These are phyloP conservation scores for Hemerocallis citrina DNA, from an alignment of 106 monocot species.

Conservation along the genomic window DNA sequence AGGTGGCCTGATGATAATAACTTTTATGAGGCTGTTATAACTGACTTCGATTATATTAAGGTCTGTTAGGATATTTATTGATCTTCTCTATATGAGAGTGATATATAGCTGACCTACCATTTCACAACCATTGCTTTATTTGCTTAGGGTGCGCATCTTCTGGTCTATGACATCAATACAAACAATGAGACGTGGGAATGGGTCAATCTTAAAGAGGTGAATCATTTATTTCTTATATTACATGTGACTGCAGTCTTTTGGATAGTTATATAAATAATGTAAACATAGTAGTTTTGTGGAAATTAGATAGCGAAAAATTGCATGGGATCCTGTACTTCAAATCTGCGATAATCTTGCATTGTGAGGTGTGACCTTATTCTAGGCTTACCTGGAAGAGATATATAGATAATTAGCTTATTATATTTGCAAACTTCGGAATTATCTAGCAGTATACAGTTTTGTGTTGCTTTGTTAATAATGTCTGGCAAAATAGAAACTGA, in stretches of 20 bases:
- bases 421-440: no score
- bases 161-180: slow-evolving; percentile 86
- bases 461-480: no score
- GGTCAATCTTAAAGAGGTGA: slow-evolving; percentile 88
- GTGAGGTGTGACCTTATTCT: no score
- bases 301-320: no score
- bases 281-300: no score
- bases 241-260: not conserved
- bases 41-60: slow-evolving; percentile 65
- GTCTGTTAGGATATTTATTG: slow-evolving; percentile 32
- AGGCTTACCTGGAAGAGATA: no score
- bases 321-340: no score
- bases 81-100: slow-evolving; percentile 7
- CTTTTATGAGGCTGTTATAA: slow-evolving; percentile 96
- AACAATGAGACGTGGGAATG: slow-evolving; percentile 85
- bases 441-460: no score
- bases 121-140: slow-evolving; percentile 13
- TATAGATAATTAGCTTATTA: no score
- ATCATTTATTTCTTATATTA: not conserved
- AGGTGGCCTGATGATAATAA: slow-evolving; percentile 95
- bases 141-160: slow-evolving; percentile 79
- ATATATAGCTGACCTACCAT: slow-evolving; percentile 8
- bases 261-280: not conserved
- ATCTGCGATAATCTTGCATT: no score
- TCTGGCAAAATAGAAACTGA: no score